These are phyloP conservation scores for Cladophialophora bantiana DNA, from an alignment of 2,329 filamentous ascomycete genomes.

Conservation along the genomic window DNA sequence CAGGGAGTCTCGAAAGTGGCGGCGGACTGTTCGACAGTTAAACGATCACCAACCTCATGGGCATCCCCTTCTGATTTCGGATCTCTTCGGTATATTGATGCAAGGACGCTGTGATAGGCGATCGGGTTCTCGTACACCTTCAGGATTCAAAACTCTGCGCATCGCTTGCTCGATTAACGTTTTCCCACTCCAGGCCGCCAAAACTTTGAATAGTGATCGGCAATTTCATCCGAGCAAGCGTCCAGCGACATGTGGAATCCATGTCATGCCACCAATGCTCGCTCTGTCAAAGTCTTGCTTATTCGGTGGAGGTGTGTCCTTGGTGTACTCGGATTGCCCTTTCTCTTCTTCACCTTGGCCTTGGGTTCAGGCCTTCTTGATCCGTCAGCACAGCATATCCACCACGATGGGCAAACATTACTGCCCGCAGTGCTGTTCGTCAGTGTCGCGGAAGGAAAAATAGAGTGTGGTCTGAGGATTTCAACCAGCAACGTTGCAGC, in stretches of 20 bases:
- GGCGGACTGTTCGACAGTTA: not conserved
- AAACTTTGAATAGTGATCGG: not conserved
- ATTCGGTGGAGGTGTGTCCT: too few species aligned
- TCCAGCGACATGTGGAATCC: not conserved
- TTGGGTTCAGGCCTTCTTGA: not conserved
- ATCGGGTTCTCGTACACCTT: not conserved
- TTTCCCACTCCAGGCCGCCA: not conserved
- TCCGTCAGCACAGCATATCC: not conserved
- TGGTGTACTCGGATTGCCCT: not conserved
- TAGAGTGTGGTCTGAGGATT: too few species aligned
- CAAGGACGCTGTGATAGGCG: not conserved
- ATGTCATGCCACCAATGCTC: not conserved
- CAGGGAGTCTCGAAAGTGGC: not conserved
- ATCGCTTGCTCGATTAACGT: not conserved
- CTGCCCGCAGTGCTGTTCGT: not conserved
- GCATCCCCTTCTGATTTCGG: not conserved
- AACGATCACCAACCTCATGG: not conserved
- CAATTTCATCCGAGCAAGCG: not conserved
- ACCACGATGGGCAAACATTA: too few species aligned
- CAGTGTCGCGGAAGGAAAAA: not conserved
- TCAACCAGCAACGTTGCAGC: not conserved
- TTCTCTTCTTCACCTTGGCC: not conserved
- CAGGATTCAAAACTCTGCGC: not conserved
- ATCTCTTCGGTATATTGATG: not conserved
- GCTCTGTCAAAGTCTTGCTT: not conserved